Conservation (phyloP, 1,284 basidiomycete species). For the Xerocomus tenax region DNA sequence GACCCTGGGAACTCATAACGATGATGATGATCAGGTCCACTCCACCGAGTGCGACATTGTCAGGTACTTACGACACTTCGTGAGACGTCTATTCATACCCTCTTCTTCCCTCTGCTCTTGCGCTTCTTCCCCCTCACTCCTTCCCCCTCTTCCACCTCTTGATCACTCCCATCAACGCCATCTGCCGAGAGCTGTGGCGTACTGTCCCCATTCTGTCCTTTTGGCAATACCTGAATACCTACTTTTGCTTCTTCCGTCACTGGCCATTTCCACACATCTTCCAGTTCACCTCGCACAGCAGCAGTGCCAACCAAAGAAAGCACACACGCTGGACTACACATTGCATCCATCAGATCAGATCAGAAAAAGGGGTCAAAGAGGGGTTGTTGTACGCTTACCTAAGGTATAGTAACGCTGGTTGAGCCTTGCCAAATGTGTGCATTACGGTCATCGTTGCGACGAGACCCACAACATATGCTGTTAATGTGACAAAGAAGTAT, state of each 20-base stretch:
- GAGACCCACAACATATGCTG: slow-evolving; percentile 75
- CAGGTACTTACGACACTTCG: no score
- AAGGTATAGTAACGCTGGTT: slow-evolving; percentile 90
- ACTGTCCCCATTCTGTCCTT: slow-evolving; percentile 14
- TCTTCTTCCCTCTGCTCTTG: slow-evolving; percentile 20
- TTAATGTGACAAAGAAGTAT: slow-evolving; percentile 70
- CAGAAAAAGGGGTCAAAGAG: neutral
- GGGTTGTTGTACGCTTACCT: slow-evolving; percentile 46
- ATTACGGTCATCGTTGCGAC: slow-evolving; percentile 79
- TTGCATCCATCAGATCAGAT: slow-evolving; percentile 10
- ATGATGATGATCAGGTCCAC: no score
- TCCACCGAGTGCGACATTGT: no score
- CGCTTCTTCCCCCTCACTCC: slow-evolving; percentile 19
- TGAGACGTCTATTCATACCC: neutral
- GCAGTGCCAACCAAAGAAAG: slow-evolving; percentile 52
- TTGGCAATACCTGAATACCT: slow-evolving; percentile 10
- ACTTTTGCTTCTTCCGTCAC: slow-evolving; percentile 14
- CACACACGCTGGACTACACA: slow-evolving; percentile 58
- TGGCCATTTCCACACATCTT: slow-evolving; percentile 56
- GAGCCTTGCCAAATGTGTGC: slow-evolving; percentile 73
- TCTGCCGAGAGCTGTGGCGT: slow-evolving; percentile 15
- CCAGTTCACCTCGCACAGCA: slow-evolving; percentile 48
- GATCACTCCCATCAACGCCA: slow-evolving; percentile 10
- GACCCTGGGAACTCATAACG: no score
- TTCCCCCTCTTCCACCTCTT: slow-evolving; percentile 14